A percentile compares a stretch with the other conserved stretches of the same genome.
phyloP scores from a whole-genome alignment of 2,329 filamentous ascomycete genomes.

The Pestalotiopsis sp. region DNA sequence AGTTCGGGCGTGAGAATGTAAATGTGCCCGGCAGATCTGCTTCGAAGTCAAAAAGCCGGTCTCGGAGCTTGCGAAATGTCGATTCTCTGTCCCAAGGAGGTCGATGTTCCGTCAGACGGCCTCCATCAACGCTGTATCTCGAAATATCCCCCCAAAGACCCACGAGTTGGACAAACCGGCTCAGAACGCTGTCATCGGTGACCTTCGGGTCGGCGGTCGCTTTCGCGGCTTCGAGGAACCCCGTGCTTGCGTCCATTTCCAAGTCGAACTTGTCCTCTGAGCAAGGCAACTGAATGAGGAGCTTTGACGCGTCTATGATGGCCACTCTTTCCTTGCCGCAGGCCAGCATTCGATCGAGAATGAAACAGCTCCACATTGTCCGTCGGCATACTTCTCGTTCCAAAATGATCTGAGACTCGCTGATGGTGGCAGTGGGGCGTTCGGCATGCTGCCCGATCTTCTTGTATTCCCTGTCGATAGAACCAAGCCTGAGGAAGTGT shows the following conservation, averaged over 20 bases:
- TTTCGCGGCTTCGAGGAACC: constrained; percentile 41
- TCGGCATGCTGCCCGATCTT: constrained; percentile 14
- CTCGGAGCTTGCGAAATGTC: constrained; percentile 55
- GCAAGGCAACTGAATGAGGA: constrained; percentile 69
- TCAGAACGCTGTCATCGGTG: constrained; percentile 49
- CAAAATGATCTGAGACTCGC: constrained; percentile 44
- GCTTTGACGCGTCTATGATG: constrained; percentile 60
- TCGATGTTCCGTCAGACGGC: constrained; percentile 50
- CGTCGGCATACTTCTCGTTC: constrained; percentile 66
- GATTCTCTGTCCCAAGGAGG: constrained; percentile 64
- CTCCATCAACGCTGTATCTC: constrained; percentile 54
- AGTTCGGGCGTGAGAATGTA: constrained; percentile 61
- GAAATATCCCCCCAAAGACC: constrained; percentile 63
- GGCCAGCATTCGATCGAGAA: constrained; percentile 70
- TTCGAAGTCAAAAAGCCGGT: constrained; percentile 56
- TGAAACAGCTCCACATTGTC: constrained; percentile 76
- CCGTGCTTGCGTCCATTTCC: constrained; percentile 57
- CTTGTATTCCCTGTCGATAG: constrained; percentile 47
- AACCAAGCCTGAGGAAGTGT: constrained; percentile 62
- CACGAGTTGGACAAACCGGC: constrained; percentile 60
- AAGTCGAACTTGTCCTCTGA: constrained; percentile 68
- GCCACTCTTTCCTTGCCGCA: constrained; percentile 64
- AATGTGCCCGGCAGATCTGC: constrained; percentile 56
- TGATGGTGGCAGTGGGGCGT: constrained; percentile 20
- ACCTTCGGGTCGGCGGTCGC: constrained; percentile 16